Conservation (phyloP, 2,329 filamentous ascomycete genomes). For the Diaporthe citrichinensis region DNA sequence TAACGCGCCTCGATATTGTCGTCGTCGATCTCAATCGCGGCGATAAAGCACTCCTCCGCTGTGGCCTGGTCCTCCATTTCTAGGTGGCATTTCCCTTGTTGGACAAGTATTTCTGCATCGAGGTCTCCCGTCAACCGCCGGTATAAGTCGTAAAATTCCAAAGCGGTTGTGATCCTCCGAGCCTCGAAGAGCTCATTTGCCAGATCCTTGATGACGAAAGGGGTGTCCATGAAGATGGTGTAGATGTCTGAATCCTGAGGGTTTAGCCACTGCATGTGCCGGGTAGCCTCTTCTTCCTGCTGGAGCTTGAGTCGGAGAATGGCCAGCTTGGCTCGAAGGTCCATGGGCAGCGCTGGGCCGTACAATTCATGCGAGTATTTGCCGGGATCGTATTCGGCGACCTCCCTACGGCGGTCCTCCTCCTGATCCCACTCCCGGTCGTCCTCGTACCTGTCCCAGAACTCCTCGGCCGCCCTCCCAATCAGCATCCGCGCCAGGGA, state of each 20-base stretch:
- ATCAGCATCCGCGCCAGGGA: slow-evolving; percentile 85
- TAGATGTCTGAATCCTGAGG: slow-evolving; percentile 68
- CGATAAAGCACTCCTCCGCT: slow-evolving; percentile 83
- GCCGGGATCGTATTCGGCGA: slow-evolving; percentile 72
- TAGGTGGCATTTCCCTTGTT: slow-evolving; percentile 78
- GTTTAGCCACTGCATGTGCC: slow-evolving; percentile 81
- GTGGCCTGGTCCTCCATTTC: slow-evolving; percentile 73
- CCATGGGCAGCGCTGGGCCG: slow-evolving; percentile 81
- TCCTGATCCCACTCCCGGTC: slow-evolving; percentile 91
- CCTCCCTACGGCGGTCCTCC: slow-evolving; percentile 75
- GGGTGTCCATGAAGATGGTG: slow-evolving; percentile 73
- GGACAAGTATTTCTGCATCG: slow-evolving; percentile 67
- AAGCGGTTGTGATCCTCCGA: slow-evolving; percentile 56
- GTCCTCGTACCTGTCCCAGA: slow-evolving; percentile 83
- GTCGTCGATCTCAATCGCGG: slow-evolving; percentile 79
- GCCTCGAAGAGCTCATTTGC: slow-evolving; percentile 62
- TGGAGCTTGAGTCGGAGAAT: slow-evolving; percentile 83
- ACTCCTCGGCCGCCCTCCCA: slow-evolving; percentile 78
- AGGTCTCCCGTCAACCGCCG: slow-evolving; percentile 61
- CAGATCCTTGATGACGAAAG: slow-evolving; percentile 83
- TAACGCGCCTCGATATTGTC: slow-evolving; percentile 82
- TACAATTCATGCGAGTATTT: slow-evolving; percentile 72
- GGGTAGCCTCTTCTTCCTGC: slow-evolving; percentile 77
- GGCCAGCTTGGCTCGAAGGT: slow-evolving; percentile 87
- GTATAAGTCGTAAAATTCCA: slow-evolving; percentile 70